Base-by-base conservation (phyloP, 1,139 yeast genomes). In the Yamadazyma epiphylla region DNA sequence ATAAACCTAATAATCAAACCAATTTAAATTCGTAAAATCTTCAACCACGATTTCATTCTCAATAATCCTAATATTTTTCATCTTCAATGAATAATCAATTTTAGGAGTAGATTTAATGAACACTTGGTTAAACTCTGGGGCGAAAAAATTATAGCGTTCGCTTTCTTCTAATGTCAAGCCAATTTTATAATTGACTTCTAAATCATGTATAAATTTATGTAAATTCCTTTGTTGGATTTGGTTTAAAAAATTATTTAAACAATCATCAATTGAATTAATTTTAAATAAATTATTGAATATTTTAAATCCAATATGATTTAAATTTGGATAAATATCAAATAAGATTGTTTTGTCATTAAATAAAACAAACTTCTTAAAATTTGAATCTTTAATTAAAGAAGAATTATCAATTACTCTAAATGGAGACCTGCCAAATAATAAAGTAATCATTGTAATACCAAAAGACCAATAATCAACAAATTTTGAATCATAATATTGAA, bases 371-470 rank as follows among this genome's bases (percentile, higher is more conserved):
- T 58, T 56, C 43, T 58, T 60, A 41, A 58, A 66, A 45, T 65
- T 64, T 29, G 52, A 51, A 45, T 65, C 70, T 24, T 51, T 33
- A 42, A 48, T 29, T 43, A 55, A 39, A 10, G 39, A 32, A 35
- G 46, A 35, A 31, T 41, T 41, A 38, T 49, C 33, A 28, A 45
- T 31, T 5, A 49, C 36, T 36, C 61, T 64, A 43, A 66, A 66
- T 1, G 73, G 72, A 15, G 63, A 55, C 30, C 64, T 66, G 12
- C 78, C 77, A 49, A 72, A 74, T 29, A 73, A 55, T 4, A 73
- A 57, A 22, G 71, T 68, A 36, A 74, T 51, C 22, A 74, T 37
- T 3, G 77, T 54, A 34, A 61, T 45, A 16, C 73, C 72, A 37
- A 58, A 52, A 4, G 70, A 61, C 72, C 71, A 65, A 41, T 53